These are phyloP conservation scores for Apophysomyces sp. DNA, from an alignment of 371 early-diverging fungal species.

Conservation along the genomic window DNA sequence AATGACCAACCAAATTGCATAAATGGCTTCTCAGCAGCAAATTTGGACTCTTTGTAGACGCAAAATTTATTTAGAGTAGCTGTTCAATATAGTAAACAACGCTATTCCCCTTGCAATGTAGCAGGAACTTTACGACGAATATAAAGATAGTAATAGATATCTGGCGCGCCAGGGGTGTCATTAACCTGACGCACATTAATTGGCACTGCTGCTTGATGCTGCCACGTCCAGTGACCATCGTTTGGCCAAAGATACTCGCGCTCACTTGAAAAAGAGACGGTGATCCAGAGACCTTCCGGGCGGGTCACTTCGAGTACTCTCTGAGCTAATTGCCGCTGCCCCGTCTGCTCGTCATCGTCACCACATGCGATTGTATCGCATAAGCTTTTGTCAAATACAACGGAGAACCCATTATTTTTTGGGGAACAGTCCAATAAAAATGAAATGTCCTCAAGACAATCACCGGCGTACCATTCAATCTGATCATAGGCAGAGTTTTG, in stretches of 20 bases:
- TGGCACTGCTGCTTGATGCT: conserved; percentile 17
- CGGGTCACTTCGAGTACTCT: conserved; percentile 19
- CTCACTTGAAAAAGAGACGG: conserved; percentile 30
- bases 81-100: neutral
- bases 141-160: conserved; percentile 30
- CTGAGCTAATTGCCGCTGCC: conserved; percentile 12
- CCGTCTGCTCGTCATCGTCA: conserved; percentile 31
- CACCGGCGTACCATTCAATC: conserved; percentile 25
- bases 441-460: conserved; percentile 19
- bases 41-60: no score
- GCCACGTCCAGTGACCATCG: conserved; percentile 15
- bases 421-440: conserved; percentile 6
- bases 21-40: no score
- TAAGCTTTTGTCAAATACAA: conserved; percentile 44
- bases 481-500: conserved; percentile 11
- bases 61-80: no score
- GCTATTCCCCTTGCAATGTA: neutral
- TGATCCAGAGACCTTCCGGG: conserved; percentile 27
- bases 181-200: conserved; percentile 22
- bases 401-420: conserved; percentile 9
- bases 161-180: conserved; percentile 32
- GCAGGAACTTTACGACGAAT: conserved; percentile 13
- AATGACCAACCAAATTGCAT: no score
- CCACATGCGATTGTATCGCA: conserved; percentile 43
- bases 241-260: conserved; percentile 14